Evolutionary conservation across 73 alveolate genomes (phyloP), one percentile per base, ranked within the genome.

Genomic region (Blepharisma stoltei): DNA sequence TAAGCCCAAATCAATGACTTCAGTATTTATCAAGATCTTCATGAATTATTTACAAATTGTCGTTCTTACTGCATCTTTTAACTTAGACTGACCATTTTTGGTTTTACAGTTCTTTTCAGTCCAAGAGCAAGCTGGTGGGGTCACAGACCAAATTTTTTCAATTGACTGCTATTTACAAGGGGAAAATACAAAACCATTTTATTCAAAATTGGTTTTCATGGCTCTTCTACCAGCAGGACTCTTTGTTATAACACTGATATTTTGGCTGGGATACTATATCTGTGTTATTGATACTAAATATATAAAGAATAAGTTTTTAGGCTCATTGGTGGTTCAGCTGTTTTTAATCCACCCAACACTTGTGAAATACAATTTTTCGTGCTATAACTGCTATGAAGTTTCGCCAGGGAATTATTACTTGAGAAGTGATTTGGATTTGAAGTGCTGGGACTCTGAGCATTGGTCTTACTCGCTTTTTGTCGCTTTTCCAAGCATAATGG

Each of bases 11-110:
- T 70, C 76, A 37, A 54, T 82, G 14, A 60, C 55, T 8, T 60
- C 81, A 8, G 83, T 86, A 23, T 86, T 52, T 54, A 38, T 86
- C 11, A 86, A 82, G 54, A 77, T 82, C 8, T 45, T 86, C 48
- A 84, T 82, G 78, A 82, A 86, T 66, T 87, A 86, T 77, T 7
- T 81, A 45, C 80, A 86, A 49, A 67, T 86, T 18, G 27, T 86
- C 4, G 60, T 78, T 0, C 18, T 84, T 18, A 71, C 86, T 6
- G 81, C 86, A 1, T 80, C 80, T 25, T 83, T 86, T 25, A 49
- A 83, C n/a, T 50, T 86, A 20, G 73, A 82, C 54, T 86, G 94
- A 90, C 91, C 94, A 6, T 69, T 54, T 8, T 37, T 44, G 20
- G 83, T 88, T 14, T 18, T 7, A 25, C 11, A 69, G 2, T n/a